A percentile compares a stretch with the other conserved stretches of the same genome.
phyloP scores from a whole-genome alignment of 2,329 filamentous ascomycete genomes.

The Zalaria sp. region DNA sequence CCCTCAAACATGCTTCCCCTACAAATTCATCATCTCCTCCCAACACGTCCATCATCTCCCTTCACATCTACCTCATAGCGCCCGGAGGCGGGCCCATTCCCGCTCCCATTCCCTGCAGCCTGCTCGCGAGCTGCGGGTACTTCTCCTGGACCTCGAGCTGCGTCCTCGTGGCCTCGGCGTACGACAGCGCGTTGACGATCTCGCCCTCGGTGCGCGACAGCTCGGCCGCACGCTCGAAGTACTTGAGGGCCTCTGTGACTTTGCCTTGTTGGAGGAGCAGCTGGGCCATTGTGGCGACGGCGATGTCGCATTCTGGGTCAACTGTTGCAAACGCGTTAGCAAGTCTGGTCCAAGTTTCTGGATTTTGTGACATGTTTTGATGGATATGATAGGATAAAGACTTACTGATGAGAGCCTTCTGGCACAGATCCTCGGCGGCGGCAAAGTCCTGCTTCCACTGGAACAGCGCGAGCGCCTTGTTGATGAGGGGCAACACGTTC shows the following conservation, averaged over 20 bases:
- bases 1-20: too few relatives aligned
- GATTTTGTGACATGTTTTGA: not conserved
- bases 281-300: slow-evolving; percentile 96
- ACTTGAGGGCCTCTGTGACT: slow-evolving; percentile 84
- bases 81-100: slow-evolving; percentile 12
- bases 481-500: slow-evolving; percentile 95
- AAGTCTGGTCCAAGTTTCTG: not conserved
- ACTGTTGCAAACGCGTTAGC: slow-evolving; percentile 43
- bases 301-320: slow-evolving; percentile 96
- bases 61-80: slow-evolving; percentile 6
- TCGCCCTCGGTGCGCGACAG: slow-evolving; percentile 92
- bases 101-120: slow-evolving; percentile 31
- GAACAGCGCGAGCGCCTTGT: slow-evolving; percentile 94
- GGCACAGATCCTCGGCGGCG: slow-evolving; percentile 89
- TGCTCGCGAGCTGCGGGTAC: slow-evolving; percentile 35
- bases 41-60: too few relatives aligned
- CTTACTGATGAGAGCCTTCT: slow-evolving; percentile 94
- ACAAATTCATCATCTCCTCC: too few relatives aligned
- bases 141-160: slow-evolving; percentile 62
- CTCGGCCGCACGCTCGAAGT: slow-evolving; percentile 93
- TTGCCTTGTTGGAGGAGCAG: slow-evolving; percentile 95
- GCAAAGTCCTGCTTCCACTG: slow-evolving; percentile 96
- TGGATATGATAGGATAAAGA: slow-evolving; percentile 10
- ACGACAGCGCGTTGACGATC: slow-evolving; percentile 90
- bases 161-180: slow-evolving; percentile 90